Evolutionary conservation across 1,139 yeast species (phyloP), one percentile per base, ranked within the genome.

Genomic region (Taphrina deformans): DNA sequence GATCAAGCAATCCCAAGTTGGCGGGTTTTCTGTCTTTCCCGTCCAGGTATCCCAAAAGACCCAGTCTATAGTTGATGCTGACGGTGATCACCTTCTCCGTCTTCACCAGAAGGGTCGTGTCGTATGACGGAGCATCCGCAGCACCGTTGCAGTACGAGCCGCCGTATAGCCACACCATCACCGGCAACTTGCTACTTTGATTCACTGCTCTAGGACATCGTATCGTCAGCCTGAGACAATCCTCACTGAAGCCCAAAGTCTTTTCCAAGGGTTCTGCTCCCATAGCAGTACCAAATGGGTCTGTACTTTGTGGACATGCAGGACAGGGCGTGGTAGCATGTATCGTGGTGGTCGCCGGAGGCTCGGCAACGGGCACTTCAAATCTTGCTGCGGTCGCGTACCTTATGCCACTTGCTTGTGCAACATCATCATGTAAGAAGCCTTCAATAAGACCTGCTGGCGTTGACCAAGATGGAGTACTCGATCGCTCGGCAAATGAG

Each of bases 1-100:
- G 79, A 67, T 78, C 80, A 44, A 71, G 69, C 2, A 77, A 67
- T 1, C 78, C 79, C 31, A 68, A 71, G 56, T 77, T 77, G 18
- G 40, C 26, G 41, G 40, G 40, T 7, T 44, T 44, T 9, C 27
- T 10, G 26, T 44, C 55, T 27, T 14, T 14, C 21, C 31, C 55
- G 16, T 18, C 35, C 26, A 29, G 16, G 18, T 51, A 51, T 14
- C 55, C 55, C 31, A 51, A 29, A 12, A 51, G 35, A 9, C 55
- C 55, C 4, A 51, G 55, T 12, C 55, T 26, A 21, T 29, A 51
- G 3, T 26, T 29, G 26, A 51, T n/a, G n/a, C 14, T 44, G n/a
- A 44, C 50, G 7, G 50, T 24, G n/a, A 44, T 2, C 29, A 44
- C 50, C n/a, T 21, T 31, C 24, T 51, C 40, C 31, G 27, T n/a